These are phyloP conservation scores for Ramichloridium luteum DNA, from an alignment of 2,329 filamentous ascomycete species.

Conservation along the genomic window DNA sequence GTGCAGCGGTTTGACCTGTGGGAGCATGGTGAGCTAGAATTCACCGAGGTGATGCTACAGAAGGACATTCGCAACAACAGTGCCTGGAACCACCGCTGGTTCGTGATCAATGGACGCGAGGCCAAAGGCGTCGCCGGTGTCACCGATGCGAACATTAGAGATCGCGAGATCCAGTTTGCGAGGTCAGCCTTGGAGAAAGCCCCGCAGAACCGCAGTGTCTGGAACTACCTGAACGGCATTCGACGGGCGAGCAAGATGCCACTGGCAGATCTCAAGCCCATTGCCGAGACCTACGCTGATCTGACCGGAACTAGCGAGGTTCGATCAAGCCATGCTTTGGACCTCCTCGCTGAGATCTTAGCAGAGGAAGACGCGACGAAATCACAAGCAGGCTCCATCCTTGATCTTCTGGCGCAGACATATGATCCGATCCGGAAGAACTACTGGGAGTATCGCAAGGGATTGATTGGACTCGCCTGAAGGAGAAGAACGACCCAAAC, in stretches of 20 bases:
- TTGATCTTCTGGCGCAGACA: slow-evolving; percentile 64
- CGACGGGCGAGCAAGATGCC: slow-evolving; percentile 50
- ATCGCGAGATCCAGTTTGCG: slow-evolving; percentile 59
- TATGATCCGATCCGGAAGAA: slow-evolving; percentile 86
- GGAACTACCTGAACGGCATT: slow-evolving; percentile 80
- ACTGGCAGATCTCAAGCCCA: slow-evolving; percentile 38
- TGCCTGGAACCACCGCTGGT: slow-evolving; percentile 95
- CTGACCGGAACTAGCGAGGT: slow-evolving; percentile 39
- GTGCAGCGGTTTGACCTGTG: slow-evolving; percentile 52
- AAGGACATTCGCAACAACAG: slow-evolving; percentile 89
- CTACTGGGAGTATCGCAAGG: slow-evolving; percentile 77
- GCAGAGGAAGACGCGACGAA: slow-evolving; percentile 36
- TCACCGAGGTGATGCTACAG: slow-evolving; percentile 60
- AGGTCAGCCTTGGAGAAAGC: slow-evolving; percentile 62
- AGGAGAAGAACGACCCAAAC: too few species aligned
- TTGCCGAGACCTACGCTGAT: slow-evolving; percentile 43
- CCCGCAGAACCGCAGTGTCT: slow-evolving; percentile 87
- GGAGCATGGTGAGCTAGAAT: slow-evolving; percentile 46
- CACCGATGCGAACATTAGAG: slow-evolving; percentile 44
- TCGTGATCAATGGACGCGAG: slow-evolving; percentile 62
- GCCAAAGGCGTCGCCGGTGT: slow-evolving; percentile 22
- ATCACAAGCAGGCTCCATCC: slow-evolving; percentile 53
- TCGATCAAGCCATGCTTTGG: slow-evolving; percentile 51
- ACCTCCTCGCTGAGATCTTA: slow-evolving; percentile 59
- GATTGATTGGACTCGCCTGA: slow-evolving; percentile 31